Evolutionary conservation across 306 rosid genomes (phyloP).

Genomic region (Castanea crenata): DNA sequence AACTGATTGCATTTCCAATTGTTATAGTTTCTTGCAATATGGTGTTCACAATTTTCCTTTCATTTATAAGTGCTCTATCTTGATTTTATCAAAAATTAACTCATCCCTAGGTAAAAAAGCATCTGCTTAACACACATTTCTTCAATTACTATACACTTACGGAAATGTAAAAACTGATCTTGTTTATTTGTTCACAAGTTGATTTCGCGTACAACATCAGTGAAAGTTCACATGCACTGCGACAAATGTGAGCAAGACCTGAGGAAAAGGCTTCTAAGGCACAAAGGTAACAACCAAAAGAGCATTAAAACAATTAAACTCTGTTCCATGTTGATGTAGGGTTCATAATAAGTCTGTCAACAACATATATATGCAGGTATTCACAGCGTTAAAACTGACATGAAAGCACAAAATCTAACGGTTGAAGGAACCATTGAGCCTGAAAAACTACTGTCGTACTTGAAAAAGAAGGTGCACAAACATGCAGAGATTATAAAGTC

Average conservation of each 20-base stretch:
- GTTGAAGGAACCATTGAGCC: conserved; percentile 72
- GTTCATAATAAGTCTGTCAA: neutral
- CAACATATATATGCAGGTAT: conserved; percentile 37
- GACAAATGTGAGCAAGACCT: conserved; percentile 78
- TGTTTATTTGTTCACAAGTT: conserved; percentile 38
- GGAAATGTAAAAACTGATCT: neutral
- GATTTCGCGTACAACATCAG: conserved; percentile 45
- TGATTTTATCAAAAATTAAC: neutral
- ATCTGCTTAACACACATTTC: neutral
- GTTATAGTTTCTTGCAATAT: neutral
- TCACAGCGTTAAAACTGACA: conserved; percentile 62
- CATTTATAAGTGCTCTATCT: neutral
- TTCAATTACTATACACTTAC: neutral
- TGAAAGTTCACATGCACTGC: conserved; percentile 82
- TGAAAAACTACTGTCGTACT: conserved; percentile 49
- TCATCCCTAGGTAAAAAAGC: neutral
- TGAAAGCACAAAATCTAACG: conserved; percentile 50
- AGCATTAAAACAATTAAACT: neutral
- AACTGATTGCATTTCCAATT: neutral
- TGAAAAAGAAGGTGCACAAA: conserved; percentile 60
- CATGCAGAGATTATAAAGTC: conserved; percentile 53
- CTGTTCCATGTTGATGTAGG: neutral
- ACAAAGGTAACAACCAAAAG: conserved; percentile 43
- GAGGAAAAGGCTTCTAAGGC: conserved; percentile 46
- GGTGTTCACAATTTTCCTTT: neutral